phyloP scores from a whole-genome alignment of 1,284 basidiomycete species.

The Naganishia liquefaciens region DNA sequence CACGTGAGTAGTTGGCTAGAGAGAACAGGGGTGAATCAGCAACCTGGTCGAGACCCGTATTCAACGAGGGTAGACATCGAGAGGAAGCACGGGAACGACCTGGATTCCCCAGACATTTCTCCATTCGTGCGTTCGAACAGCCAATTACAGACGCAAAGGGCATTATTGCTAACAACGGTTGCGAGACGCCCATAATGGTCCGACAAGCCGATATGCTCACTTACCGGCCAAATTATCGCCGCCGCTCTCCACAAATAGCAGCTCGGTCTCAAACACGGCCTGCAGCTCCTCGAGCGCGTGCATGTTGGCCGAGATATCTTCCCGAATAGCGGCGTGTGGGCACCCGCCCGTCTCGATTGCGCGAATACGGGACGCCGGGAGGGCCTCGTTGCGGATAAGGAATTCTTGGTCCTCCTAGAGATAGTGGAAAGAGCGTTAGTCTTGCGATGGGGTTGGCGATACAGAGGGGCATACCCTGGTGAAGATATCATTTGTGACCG shows the following conservation, averaged over 20 bases:
- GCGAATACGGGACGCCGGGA: constrained; percentile 78
- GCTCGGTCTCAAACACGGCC: constrained; percentile 77
- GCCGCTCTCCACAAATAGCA: constrained; percentile 91
- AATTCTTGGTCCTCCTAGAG: constrained; percentile 88
- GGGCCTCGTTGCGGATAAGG: constrained; percentile 85
- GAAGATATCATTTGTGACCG: constrained; percentile 96
- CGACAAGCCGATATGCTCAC: constrained; percentile 25
- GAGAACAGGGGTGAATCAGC: neutral
- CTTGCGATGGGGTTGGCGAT: neutral
- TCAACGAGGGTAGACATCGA: no score
- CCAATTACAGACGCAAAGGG: no score
- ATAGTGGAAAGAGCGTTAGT: neutral
- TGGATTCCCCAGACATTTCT: no score
- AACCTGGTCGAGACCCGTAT: no score
- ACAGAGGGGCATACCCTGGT: constrained; percentile 59
- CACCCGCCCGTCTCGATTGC: constrained; percentile 96
- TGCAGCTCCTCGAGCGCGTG: constrained; percentile 94
- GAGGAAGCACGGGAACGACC: no score
- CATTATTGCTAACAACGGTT: no score
- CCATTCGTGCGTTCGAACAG: no score
- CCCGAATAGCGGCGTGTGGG: constrained; percentile 91
- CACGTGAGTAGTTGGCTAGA: constrained; percentile 88
- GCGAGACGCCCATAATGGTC: neutral
- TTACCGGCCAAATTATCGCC: constrained; percentile 83
- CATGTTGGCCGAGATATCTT: constrained; percentile 96